Percentiles rank a stretch among this genome's conserved stretches.
Conservation (phyloP, 2,329 filamentous ascomycete genomes). For the Canariomyces notabilis region DNA sequence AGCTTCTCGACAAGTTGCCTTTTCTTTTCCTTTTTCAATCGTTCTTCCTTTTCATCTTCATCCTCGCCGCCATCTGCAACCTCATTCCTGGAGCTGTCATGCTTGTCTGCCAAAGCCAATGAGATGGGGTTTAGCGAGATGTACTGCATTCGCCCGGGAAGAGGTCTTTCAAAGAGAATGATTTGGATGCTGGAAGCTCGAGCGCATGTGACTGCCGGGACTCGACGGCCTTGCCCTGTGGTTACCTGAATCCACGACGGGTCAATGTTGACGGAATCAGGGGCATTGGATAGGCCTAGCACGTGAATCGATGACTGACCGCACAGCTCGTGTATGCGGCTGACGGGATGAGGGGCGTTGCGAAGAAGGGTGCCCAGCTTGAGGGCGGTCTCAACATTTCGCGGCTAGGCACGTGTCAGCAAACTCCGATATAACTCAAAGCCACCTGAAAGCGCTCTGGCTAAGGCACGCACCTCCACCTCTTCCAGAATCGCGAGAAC, state of each 20-base stretch:
- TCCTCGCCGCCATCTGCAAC: slow-evolving; percentile 55
- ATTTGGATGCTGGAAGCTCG: slow-evolving; percentile 74
- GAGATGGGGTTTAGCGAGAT: slow-evolving; percentile 87
- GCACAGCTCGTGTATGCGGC: slow-evolving; percentile 78
- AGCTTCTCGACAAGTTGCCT: slow-evolving; percentile 76
- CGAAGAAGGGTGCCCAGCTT: slow-evolving; percentile 78
- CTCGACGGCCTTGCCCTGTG: slow-evolving; percentile 43
- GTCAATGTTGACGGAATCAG: slow-evolving; percentile 52
- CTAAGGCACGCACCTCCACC: slow-evolving; percentile 65
- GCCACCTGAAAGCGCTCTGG: not conserved
- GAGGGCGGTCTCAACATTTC: slow-evolving; percentile 82
- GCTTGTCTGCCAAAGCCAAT: slow-evolving; percentile 74
- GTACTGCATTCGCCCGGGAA: slow-evolving; percentile 89
- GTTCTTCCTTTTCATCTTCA: slow-evolving; percentile 64
- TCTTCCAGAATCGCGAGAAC: slow-evolving; percentile 86
- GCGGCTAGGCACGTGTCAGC: slow-evolving; percentile 47
- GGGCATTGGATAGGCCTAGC: slow-evolving; percentile 72
- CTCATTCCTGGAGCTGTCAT: slow-evolving; percentile 32
- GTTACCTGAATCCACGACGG: slow-evolving; percentile 64
- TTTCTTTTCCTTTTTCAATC: slow-evolving; percentile 53
- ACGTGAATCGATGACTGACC: slow-evolving; percentile 79
- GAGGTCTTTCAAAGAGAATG: slow-evolving; percentile 81
- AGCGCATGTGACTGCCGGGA: slow-evolving; percentile 71
- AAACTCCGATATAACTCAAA: slow-evolving; percentile 4
- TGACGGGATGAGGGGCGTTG: slow-evolving; percentile 72